phyloP scores from a whole-genome alignment of 2,329 filamentous ascomycete species.

The Metarhizium rileyi region DNA sequence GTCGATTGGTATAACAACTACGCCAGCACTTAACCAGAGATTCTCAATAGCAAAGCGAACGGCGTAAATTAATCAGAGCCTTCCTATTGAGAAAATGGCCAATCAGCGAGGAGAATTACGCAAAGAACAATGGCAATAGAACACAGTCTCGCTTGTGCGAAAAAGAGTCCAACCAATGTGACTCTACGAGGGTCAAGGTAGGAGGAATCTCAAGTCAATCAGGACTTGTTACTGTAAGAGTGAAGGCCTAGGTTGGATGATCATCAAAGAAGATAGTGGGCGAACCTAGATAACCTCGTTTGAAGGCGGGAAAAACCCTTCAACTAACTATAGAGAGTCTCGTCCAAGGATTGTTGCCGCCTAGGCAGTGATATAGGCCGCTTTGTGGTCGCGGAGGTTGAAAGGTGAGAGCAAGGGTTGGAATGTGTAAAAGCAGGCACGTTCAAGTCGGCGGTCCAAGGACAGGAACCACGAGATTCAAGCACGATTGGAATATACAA shows the following conservation, averaged over 20 bases:
- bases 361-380: background rate
- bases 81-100: background rate
- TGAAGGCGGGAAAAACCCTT: background rate
- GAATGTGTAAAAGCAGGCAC: background rate
- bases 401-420: background rate
- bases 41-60: background rate
- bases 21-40: background rate
- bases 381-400: background rate
- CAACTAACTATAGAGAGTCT: background rate
- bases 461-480: background rate
- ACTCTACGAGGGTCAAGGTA: background rate
- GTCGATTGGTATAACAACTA: background rate
- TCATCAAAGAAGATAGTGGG: background rate
- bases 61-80: background rate
- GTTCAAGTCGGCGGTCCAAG: background rate
- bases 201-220: background rate
- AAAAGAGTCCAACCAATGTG: background rate
- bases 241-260: background rate
- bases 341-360: background rate
- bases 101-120: background rate
- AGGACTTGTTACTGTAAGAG: background rate
- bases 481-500: background rate
- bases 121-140: background rate
- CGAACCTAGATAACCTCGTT: background rate
- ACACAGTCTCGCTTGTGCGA: background rate